Base-by-base conservation (phyloP, 345 rosid species). In the Microthlaspi erraticum region DNA sequence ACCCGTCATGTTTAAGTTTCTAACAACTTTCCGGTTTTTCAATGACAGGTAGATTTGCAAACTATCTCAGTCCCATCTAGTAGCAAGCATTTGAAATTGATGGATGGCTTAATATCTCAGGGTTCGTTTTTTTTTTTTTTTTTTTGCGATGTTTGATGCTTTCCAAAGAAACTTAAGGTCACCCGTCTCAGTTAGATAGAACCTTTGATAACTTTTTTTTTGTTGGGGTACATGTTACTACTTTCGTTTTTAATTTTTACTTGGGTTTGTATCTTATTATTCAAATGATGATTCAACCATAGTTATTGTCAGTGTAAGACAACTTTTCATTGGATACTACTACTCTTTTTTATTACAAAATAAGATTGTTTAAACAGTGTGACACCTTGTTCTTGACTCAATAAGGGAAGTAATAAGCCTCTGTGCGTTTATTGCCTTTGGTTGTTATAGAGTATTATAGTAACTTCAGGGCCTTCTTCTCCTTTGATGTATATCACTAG, bases 41-140 rank as follows among this genome's bases (percentile, higher is more conserved):
- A 37, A 74, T 81, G 72, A 53, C 88, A 90, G 94, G 87, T 80
- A 72, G 92, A 75, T 88, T 90, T 84, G 87, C 82, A 19, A 86
- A 85, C 61, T 90, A 90, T 81, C 53, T 90, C 67, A 90, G 97
- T 75, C 97, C 97, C 71, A 90, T 90, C 90, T 90, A 83, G 63
- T 18, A 49, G 36, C 34, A 71, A 38, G 49, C 45, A 57, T 33
- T 8, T 61, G 42, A 49, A 19, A 53, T 61, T 31, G 62, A 70
- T 31, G 42, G 69, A 53, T 42, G 52, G 5, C 60, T 57, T 23
- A 23, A 23, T 4, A 23, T 23, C 26, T 23, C 26, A 2, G 26
- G 26, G 26, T n/a, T 23, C 26, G 26, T 23, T 23, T 23, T n/a
- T n/a, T n/a, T n/a, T n/a, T n/a, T n/a, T n/a, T n/a, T 23, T 23